Base-by-base conservation (phyloP, 1,139 yeast genomes). In the Spathaspora sp. region DNA sequence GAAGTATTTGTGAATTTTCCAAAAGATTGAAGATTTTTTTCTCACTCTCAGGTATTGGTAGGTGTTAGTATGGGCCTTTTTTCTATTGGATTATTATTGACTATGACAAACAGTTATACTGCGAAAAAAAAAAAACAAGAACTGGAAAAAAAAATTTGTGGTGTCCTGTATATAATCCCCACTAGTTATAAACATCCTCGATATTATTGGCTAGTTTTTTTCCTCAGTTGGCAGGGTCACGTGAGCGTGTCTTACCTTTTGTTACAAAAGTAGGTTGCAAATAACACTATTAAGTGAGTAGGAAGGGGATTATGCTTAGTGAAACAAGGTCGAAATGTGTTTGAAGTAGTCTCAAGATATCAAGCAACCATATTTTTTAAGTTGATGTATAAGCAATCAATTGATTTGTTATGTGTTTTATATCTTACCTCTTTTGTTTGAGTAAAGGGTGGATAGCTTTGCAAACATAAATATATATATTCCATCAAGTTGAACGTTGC, bases 21-120 rank as follows among this genome's bases (percentile, higher is more conserved):
- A 37, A 24, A 20, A 25, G 8, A 13, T 37, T 37, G 39, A 37
- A 37, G 24, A 18, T 37, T 37, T 37, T 37, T 37, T 16, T 37
- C 26, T 17, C 26, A 20, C 26, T 13, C 29, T 26, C 29, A 26
- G 5, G 29, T 26, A 26, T 26, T 26, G 29, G 29, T 17, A n/a
- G 17, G n/a, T 38, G 38, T 41, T 31, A 16, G 36, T 40, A 18
- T 40, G 27, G 43, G 26, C 43, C 18, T 41, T 41, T 41, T 41
- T 41, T 41, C 38, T 31, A 41, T 41, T 41, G 43, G 43, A 23
- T 34, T 38, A 15, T 15, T 27, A 13, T 27, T 27, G 13, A 27
- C 31, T 27, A 27, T 27, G 31, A n/a, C n/a, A n/a, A 27, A 27
- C 13, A 27, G 10, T n/a, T n/a, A n/a, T 27, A 27, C 11, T 27